phyloP scores from a whole-genome alignment of 2,329 filamentous ascomycete species.

The Colletotrichum navitas region DNA sequence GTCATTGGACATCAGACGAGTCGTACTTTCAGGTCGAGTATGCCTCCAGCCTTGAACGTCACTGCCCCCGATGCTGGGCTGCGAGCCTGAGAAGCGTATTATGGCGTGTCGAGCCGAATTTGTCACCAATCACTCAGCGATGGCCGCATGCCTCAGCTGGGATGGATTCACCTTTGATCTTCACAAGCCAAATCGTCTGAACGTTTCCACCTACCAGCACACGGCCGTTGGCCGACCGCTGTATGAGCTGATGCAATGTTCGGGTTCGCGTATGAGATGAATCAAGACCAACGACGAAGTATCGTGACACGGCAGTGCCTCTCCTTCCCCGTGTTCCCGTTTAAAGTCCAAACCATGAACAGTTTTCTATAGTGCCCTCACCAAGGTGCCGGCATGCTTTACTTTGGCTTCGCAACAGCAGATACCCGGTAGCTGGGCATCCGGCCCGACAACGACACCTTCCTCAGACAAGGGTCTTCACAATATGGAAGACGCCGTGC shows the following conservation, averaged over 20 bases:
- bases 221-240: slow-evolving; percentile 5
- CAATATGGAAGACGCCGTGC: slow-evolving; percentile 79
- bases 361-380: background rate
- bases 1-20: slow-evolving; percentile 4
- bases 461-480: slow-evolving; percentile 69
- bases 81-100: slow-evolving; percentile 1
- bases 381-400: background rate
- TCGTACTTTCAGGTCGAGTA: background rate
- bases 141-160: slow-evolving; percentile 9
- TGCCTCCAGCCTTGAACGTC: background rate
- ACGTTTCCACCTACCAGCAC: background rate
- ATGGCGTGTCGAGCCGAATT: background rate
- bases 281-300: background rate
- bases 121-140: slow-evolving; percentile 13
- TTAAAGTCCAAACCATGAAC: slow-evolving; percentile 2
- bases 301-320: slow-evolving; percentile 5
- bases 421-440: background rate
- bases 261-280: slow-evolving; percentile 9
- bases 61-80: background rate
- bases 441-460: slow-evolving; percentile 14
- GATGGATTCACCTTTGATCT: slow-evolving; percentile 13
- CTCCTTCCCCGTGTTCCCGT: background rate
- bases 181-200: slow-evolving; percentile 9
- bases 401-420: background rate
- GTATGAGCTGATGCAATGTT: slow-evolving; percentile 3